Percentiles rank a stretch among this genome's conserved stretches.
These are phyloP conservation scores for Chaetomidium leptoderma DNA, from an alignment of 495 filamentous ascomycete genomes.

Conservation along the genomic window DNA sequence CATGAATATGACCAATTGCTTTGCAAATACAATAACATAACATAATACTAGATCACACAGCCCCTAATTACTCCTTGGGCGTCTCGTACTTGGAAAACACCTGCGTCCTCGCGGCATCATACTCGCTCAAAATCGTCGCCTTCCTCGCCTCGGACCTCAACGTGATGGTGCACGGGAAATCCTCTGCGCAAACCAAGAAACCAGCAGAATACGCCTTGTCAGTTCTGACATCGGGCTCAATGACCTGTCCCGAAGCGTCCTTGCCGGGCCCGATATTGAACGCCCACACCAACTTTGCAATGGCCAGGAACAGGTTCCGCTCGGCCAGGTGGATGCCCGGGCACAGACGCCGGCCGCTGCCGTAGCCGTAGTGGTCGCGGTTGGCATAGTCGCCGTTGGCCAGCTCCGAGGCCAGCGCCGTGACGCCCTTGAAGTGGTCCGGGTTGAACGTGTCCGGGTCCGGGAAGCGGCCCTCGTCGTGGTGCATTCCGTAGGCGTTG, in stretches of 20 bases:
- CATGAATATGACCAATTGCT: no score
- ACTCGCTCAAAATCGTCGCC: background rate
- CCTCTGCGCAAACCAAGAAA: background rate
- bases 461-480: conserved; percentile 2
- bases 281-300: conserved; percentile 1
- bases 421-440: background rate
- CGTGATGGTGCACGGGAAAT: conserved; percentile 1
- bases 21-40: no score
- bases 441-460: conserved; percentile 3
- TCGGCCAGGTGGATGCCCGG: conserved; percentile 1
- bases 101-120: background rate
- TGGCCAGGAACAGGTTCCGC: background rate
- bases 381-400: conserved; percentile 2
- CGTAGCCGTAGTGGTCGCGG: conserved; percentile 1
- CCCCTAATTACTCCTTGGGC: background rate
- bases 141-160: background rate
- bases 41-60: no score
- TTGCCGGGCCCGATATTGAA: background rate
- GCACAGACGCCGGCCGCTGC: background rate
- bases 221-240: conserved; percentile 1
- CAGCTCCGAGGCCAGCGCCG: conserved; percentile 4
- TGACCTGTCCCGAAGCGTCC: background rate
- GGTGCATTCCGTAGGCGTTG: background rate
- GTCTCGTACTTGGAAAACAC: conserved; percentile 4
- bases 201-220: background rate